These are phyloP conservation scores for Ogataea chonburiensis DNA, from an alignment of 805 yeast species.

Conservation along the genomic window DNA sequence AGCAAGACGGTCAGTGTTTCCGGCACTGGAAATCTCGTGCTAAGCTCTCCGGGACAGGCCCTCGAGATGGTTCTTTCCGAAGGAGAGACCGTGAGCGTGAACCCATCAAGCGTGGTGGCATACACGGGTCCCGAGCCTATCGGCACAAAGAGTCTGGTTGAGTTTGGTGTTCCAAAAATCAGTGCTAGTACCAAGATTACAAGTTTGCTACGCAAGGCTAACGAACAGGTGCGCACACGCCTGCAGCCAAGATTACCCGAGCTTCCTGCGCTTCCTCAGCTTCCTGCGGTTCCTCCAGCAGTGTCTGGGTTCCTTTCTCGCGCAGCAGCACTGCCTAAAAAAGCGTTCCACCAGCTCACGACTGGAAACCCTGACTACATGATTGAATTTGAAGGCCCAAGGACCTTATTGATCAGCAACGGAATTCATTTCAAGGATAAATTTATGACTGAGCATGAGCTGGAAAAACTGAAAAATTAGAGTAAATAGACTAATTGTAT, in stretches of 20 bases:
- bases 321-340: slow-evolving; percentile 4
- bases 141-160: slow-evolving; percentile 23
- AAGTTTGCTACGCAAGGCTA: neutral
- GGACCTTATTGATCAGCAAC: slow-evolving; percentile 31
- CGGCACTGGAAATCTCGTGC: slow-evolving; percentile 42
- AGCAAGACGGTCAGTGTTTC: slow-evolving; percentile 16
- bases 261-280: too few relatives aligned
- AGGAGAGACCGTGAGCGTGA: slow-evolving; percentile 40
- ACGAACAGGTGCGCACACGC: neutral
- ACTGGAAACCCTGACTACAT: slow-evolving; percentile 26
- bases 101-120: slow-evolving; percentile 42
- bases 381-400: slow-evolving; percentile 33
- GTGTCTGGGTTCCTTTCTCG: neutral
- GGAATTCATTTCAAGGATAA: slow-evolving; percentile 26
- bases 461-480: slow-evolving; percentile 19
- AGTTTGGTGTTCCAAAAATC: slow-evolving; percentile 27
- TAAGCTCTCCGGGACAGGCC: slow-evolving; percentile 41
- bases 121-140: slow-evolving; percentile 15
- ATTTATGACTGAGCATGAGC: slow-evolving; percentile 26
- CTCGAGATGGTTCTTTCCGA: slow-evolving; percentile 35
- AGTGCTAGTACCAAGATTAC: slow-evolving; percentile 9
- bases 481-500: slow-evolving; percentile 2
- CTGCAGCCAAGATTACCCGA: neutral
- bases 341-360: slow-evolving; percentile 11
- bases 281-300: slow-evolving; percentile 5